Evolutionary conservation across 306 rosid species (phyloP).

Genomic region (Vigna reflexopilosa): DNA sequence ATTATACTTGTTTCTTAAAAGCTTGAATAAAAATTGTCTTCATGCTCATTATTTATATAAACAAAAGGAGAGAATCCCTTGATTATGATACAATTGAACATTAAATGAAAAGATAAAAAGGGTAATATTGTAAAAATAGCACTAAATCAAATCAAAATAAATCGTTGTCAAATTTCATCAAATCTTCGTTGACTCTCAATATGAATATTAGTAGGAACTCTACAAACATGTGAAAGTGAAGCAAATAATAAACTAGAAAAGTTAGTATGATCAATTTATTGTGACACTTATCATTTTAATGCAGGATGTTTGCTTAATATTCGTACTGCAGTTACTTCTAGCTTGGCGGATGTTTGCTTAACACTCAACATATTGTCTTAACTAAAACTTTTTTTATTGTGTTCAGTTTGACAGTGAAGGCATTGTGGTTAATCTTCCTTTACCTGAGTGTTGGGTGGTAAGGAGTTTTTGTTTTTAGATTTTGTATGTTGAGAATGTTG

Average conservation of each 20-base stretch:
- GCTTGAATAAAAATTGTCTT: too few species aligned
- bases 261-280: not conserved
- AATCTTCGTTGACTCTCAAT: too few species aligned
- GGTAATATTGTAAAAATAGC: too few species aligned
- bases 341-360: constrained; percentile 10
- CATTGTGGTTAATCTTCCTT: constrained; percentile 66
- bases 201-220: not conserved
- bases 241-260: not conserved
- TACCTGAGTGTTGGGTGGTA: constrained; percentile 98
- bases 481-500: constrained; percentile 36
- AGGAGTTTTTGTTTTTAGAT: constrained; percentile 43
- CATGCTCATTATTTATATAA: too few species aligned
- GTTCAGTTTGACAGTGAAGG: constrained; percentile 78
- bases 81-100: too few species aligned
- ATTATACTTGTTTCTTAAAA: too few species aligned
- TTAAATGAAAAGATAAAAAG: too few species aligned
- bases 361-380: constrained; percentile 18
- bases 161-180: too few species aligned
- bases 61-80: too few species aligned
- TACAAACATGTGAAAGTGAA: not conserved
- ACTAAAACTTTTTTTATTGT: constrained; percentile 22
- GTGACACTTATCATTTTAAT: constrained; percentile 7
- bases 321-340: constrained; percentile 37
- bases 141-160: too few species aligned
- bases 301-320: not conserved